These are phyloP conservation scores for Melianthus villosus DNA, from an alignment of 441 rosid species.

Conservation along the genomic window DNA sequence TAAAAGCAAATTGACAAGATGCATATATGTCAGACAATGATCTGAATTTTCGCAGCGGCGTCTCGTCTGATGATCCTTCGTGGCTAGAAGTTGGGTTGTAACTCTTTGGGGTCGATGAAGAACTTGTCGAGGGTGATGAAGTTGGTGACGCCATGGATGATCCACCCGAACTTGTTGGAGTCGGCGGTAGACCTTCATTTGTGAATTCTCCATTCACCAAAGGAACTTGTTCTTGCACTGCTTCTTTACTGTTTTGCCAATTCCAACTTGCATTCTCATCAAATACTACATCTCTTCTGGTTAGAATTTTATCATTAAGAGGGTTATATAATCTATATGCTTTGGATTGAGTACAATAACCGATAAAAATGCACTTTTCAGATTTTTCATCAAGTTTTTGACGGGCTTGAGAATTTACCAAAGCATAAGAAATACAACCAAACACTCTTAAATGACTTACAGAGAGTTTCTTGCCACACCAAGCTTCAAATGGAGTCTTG, in stretches of 20 bases:
- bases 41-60: background rate
- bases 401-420: background rate
- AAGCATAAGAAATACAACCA: slow-evolving; percentile 5
- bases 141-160: background rate
- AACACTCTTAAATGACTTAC: background rate
- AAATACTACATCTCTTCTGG: background rate
- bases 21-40: background rate
- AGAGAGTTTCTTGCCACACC: slow-evolving; percentile 5
- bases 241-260: background rate
- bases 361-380: background rate
- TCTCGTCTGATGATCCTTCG: too few species aligned
- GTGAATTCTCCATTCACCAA: background rate
- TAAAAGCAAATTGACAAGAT: background rate
- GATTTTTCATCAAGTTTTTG: background rate
- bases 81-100: too few species aligned
- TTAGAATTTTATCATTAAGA: background rate
- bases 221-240: background rate
- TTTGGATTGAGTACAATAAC: background rate
- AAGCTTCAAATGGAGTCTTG: slow-evolving; percentile 6
- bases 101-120: too few species aligned
- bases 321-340: background rate
- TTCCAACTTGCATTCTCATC: background rate
- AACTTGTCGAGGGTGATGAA: background rate
- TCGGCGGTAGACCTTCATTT: background rate
- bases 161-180: background rate